Conservation (phyloP, 495 filamentous ascomycete genomes). For the Neurospora sp. region DNA sequence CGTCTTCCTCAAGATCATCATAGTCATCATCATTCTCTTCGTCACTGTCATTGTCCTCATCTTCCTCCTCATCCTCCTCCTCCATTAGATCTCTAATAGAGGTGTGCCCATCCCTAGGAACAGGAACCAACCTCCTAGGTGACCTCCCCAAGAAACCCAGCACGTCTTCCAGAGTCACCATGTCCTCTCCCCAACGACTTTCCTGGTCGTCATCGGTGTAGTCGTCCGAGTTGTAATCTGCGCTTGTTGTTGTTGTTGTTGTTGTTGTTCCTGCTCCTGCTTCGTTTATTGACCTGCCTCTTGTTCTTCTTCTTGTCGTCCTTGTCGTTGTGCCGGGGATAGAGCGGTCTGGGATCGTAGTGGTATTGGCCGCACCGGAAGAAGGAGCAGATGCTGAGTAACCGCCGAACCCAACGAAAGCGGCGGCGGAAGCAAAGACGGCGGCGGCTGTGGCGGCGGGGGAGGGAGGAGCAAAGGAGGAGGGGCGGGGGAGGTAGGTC, state of each 20-base stretch:
- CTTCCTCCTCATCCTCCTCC: slow-evolving; percentile 18
- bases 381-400: not conserved
- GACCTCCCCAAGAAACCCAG: not conserved
- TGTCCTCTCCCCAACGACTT: not conserved
- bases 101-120: slow-evolving; percentile 46
- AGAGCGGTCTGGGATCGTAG: not conserved
- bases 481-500: not conserved
- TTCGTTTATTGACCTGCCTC: not conserved
- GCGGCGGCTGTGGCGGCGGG: not conserved
- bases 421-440: not conserved
- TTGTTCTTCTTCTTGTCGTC: not conserved
- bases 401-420: not conserved
- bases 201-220: slow-evolving; percentile 23
- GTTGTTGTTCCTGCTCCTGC: not conserved
- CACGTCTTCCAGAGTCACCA: not conserved
- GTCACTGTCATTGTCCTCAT: slow-evolving; percentile 32
- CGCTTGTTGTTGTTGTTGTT: not conserved
- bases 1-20: slow-evolving; percentile 8
- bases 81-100: slow-evolving; percentile 14
- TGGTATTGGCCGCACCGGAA: not conserved
- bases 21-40: slow-evolving; percentile 41
- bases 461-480: not conserved
- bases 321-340: not conserved
- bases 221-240: slow-evolving; percentile 12
- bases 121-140: not conserved